Conservation (phyloP, 305 asterid genomes). For the Coffea humblotiana region DNA sequence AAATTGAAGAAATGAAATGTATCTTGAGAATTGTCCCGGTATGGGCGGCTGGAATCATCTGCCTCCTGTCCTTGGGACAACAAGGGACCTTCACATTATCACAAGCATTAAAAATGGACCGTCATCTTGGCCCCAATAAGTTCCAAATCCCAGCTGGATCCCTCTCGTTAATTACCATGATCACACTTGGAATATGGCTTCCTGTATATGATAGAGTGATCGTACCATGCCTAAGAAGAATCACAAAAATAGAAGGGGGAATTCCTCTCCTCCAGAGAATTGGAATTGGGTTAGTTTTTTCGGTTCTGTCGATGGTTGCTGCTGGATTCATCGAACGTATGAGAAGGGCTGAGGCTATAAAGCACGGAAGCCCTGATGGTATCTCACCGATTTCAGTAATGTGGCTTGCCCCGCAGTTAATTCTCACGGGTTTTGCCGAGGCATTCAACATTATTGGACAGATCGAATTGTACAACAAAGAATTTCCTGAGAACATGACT, state of each 20-base stretch:
- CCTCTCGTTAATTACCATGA: conserved; percentile 54
- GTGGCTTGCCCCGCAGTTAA: conserved; percentile 86
- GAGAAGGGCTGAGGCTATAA: conserved; percentile 44
- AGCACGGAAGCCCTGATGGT: conserved; percentile 34
- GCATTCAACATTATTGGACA: conserved; percentile 86
- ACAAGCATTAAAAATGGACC: conserved; percentile 72
- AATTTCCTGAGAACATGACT: conserved; percentile 79
- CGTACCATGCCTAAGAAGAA: conserved; percentile 48
- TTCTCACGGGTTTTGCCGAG: conserved; percentile 86
- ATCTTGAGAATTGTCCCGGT: conserved; percentile 57
- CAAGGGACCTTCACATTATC: conserved; percentile 69
- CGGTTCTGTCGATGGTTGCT: conserved; percentile 55
- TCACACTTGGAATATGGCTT: conserved; percentile 62
- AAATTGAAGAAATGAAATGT: conserved; percentile 72
- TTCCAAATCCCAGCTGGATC: conserved; percentile 70
- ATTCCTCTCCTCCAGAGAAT: conserved; percentile 72
- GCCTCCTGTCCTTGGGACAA: conserved; percentile 59
- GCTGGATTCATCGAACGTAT: conserved; percentile 58
- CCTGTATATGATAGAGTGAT: conserved; percentile 66
- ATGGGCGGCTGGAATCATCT: conserved; percentile 75
- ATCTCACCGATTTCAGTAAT: conserved; percentile 57
- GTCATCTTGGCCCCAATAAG: conserved; percentile 49
- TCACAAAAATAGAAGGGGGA: conserved; percentile 62
- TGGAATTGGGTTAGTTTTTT: conserved; percentile 64
- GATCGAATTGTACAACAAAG: conserved; percentile 80